Percentiles rank a stretch among this genome's conserved stretches.
phyloP scores from a whole-genome alignment of 495 filamentous ascomycete species.

The Immersiella caudata region DNA sequence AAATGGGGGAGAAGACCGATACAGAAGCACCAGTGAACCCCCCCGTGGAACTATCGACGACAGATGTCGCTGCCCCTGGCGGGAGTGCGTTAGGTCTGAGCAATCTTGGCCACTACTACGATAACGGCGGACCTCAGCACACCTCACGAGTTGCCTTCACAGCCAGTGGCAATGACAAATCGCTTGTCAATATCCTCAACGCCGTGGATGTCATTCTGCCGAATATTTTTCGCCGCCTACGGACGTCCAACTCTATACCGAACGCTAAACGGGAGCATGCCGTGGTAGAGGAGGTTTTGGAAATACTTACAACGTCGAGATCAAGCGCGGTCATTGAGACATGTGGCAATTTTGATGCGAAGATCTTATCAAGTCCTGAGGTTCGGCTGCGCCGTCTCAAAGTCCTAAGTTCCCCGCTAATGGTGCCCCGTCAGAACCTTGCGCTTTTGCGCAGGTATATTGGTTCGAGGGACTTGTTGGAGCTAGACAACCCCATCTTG shows the following conservation, averaged over 20 bases:
- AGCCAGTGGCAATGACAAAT: neutral
- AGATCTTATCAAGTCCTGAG: too few relatives aligned
- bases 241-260: neutral
- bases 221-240: neutral
- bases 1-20: too few relatives aligned
- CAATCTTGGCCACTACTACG: too few relatives aligned
- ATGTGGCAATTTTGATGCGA: too few relatives aligned
- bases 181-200: neutral
- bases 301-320: neutral
- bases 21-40: too few relatives aligned
- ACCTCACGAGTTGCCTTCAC: neutral
- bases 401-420: neutral
- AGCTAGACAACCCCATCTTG: neutral
- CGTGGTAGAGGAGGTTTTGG: neutral
- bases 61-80: too few relatives aligned
- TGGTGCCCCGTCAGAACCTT: too few relatives aligned
- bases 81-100: too few relatives aligned
- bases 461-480: neutral
- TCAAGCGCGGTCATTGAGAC: too few relatives aligned
- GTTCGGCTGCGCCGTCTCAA: neutral
- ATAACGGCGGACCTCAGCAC: too few relatives aligned
- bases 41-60: too few relatives aligned
- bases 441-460: neutral
- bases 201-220: neutral
- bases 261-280: neutral